Evolutionary conservation across 2,329 filamentous ascomycete species (phyloP).

Genomic region (Phialophora chinensis): DNA sequence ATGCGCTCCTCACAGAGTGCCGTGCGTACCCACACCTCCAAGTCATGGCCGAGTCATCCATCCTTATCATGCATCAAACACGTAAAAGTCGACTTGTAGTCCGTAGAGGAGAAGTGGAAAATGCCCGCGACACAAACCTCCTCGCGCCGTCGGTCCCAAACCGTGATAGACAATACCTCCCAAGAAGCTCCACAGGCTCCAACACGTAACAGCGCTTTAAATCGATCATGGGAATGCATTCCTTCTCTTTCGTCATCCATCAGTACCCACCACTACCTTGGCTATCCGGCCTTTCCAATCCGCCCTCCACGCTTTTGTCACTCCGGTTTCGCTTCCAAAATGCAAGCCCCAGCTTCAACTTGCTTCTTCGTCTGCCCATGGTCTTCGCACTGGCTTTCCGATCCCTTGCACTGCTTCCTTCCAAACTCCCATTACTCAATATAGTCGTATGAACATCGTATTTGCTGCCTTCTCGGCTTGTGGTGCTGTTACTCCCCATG

Average conservation of each 20-base stretch:
- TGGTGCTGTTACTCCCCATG: slow-evolving; percentile 37
- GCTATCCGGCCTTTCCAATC: slow-evolving; percentile 24
- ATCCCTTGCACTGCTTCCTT: slow-evolving; percentile 25
- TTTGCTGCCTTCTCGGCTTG: slow-evolving; percentile 38
- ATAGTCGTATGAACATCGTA: slow-evolving; percentile 37
- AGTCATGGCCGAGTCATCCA: slow-evolving; percentile 8
- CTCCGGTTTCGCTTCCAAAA: slow-evolving; percentile 39
- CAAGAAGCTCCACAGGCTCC: slow-evolving; percentile 13
- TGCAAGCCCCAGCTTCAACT: slow-evolving; percentile 35
- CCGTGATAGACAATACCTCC: slow-evolving; percentile 14
- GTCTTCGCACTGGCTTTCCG: slow-evolving; percentile 35
- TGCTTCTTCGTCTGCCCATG: slow-evolving; percentile 36
- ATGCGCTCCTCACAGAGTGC: not conserved
- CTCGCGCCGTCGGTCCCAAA: not conserved
- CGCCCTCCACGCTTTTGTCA: slow-evolving; percentile 28
- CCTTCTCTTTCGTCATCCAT: slow-evolving; percentile 2
- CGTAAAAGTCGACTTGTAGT: slow-evolving; percentile 4
- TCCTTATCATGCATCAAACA: slow-evolving; percentile 14
- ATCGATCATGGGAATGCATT: slow-evolving; percentile 3
- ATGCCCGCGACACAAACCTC: slow-evolving; percentile 6
- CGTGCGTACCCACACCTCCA: not conserved
- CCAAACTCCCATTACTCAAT: slow-evolving; percentile 36
- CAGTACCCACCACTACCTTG: slow-evolving; percentile 25
- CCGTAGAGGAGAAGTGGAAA: not conserved
- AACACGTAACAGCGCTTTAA: slow-evolving; percentile 12